Evolutionary conservation across 345 rosid genomes (phyloP).

Genomic region (Arabidopsis arenosa): DNA sequence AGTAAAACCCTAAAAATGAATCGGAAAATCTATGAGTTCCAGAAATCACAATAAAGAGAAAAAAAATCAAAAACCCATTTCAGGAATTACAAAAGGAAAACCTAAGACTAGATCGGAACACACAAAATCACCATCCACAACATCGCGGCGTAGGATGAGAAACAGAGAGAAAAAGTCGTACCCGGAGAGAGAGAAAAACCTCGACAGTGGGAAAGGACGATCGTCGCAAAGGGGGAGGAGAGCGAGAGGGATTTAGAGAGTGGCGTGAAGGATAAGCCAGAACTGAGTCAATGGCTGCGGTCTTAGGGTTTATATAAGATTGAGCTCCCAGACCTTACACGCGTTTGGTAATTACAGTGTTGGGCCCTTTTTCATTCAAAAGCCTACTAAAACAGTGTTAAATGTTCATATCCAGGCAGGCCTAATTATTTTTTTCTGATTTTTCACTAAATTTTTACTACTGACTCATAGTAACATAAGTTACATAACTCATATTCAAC

Average conservation of each 20-base stretch:
- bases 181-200: constrained; percentile 15
- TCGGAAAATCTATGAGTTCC: not conserved
- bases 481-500: no score
- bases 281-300: not conserved
- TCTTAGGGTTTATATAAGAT: constrained; percentile 14
- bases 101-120: constrained; percentile 2
- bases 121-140: constrained; percentile 5
- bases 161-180: constrained; percentile 7
- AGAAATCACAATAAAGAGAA: not conserved
- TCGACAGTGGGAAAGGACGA: constrained; percentile 21
- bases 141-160: not conserved
- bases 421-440: not conserved
- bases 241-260: constrained; percentile 26
- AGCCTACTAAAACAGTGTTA: not conserved
- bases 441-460: not conserved
- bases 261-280: constrained; percentile 45
- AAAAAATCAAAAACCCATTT: not conserved
- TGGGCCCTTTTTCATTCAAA: constrained; percentile 20
- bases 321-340: constrained; percentile 23
- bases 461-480: no score
- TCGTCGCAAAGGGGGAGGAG: constrained; percentile 32
- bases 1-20: constrained; percentile 25
- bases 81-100: not conserved
- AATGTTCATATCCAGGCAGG: not conserved
- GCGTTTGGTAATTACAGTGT: constrained; percentile 27